Evolutionary conservation across 2,329 filamentous ascomycete genomes (phyloP).

Genomic region (Talaromyces sp.): DNA sequence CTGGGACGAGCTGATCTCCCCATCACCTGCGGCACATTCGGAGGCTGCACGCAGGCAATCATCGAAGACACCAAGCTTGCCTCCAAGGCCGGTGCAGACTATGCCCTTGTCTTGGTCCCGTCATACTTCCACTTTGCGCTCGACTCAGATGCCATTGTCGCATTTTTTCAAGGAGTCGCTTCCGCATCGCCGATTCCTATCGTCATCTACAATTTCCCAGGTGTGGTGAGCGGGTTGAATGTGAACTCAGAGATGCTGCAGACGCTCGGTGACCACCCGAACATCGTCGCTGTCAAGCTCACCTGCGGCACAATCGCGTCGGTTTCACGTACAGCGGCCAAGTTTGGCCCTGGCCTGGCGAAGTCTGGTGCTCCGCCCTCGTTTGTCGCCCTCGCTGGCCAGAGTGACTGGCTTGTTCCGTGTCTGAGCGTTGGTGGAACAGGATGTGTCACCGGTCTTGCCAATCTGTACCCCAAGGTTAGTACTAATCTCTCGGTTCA

Average conservation of each 20-base stretch:
- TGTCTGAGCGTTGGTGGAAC: slow-evolving; percentile 53
- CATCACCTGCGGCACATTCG: slow-evolving; percentile 37
- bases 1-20: slow-evolving; percentile 29
- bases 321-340: slow-evolving; percentile 33
- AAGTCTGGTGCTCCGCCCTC: slow-evolving; percentile 9
- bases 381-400: slow-evolving; percentile 37
- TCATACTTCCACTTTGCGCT: slow-evolving; percentile 67
- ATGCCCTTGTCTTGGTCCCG: slow-evolving; percentile 66
- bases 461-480: slow-evolving; percentile 54
- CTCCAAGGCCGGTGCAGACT: slow-evolving; percentile 59
- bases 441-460: slow-evolving; percentile 58
- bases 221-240: slow-evolving; percentile 38
- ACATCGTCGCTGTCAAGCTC: slow-evolving; percentile 33
- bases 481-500: background rate
- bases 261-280: slow-evolving; percentile 24
- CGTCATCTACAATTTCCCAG: slow-evolving; percentile 45
- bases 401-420: slow-evolving; percentile 46
- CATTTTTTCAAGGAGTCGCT: slow-evolving; percentile 60
- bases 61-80: slow-evolving; percentile 60
- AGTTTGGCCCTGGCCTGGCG: slow-evolving; percentile 23
- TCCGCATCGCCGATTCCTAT: slow-evolving; percentile 45
- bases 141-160: slow-evolving; percentile 50
- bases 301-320: slow-evolving; percentile 37
- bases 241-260: slow-evolving; percentile 36
- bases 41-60: slow-evolving; percentile 34